Base-by-base conservation (phyloP, 305 asterid genomes). In the Salvia sclarea region DNA sequence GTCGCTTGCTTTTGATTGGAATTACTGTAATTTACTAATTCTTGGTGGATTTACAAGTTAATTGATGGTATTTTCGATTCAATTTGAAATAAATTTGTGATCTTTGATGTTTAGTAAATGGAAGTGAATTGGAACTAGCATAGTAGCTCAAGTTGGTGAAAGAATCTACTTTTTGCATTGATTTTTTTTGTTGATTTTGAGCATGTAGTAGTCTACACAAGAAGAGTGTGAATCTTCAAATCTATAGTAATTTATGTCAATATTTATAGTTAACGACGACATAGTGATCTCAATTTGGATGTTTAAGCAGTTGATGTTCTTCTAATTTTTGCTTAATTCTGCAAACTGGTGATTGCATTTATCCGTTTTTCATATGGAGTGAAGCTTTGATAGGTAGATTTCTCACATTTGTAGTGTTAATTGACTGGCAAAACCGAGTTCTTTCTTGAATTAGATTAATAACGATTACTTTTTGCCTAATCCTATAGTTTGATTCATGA, bases 61-160 rank as follows among this genome's bases (percentile, higher is more conserved):
- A 53, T 61, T 61, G 64, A 38, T 52, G 17, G 55, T 21, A 16
- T 24, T 31, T 47, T 60, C 12, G 35, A 1, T 6, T 6, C 6
- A 17, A 8, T 40, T 40, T 7, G 22, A 0, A 10, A 5, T 13
- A 28, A 30, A 38, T 0, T n/a, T 38, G 17, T 61, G 12, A 18
- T 16, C 9, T 21, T 64, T 45, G 55, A 70, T 48, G 62, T 3
- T 31, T 11, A 61, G 68, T 13, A 12, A 20, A 57, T 69, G 28
- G 30, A 22, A 24, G 11, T 38, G 20, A 18, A n/a, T n/a, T n/a
- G n/a, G n/a, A n/a, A n/a, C n/a, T n/a, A n/a, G n/a, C n/a, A n/a
- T n/a, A n/a, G n/a, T n/a, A n/a, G n/a, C n/a, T n/a, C n/a, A n/a
- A n/a, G n/a, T 33, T 53, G 8, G 53, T 54, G 20, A 66, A 53